Evolutionary conservation across 2,329 filamentous ascomycete genomes (phyloP).

Genomic region (Diaporthe eres): DNA sequence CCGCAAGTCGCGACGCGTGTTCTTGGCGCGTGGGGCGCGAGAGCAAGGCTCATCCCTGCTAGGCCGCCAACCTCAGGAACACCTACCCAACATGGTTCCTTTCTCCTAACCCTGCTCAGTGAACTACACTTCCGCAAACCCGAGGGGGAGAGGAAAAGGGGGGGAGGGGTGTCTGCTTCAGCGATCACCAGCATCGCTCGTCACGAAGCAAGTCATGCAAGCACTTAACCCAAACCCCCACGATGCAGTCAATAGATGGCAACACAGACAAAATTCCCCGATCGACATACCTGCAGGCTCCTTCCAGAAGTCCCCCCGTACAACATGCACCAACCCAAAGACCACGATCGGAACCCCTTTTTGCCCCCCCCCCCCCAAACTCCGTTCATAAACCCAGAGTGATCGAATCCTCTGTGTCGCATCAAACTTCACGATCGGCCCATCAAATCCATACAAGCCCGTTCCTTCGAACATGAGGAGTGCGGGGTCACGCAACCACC

Average conservation of each 20-base stretch:
- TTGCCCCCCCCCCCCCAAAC: background rate
- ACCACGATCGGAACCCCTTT: background rate
- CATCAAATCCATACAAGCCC: constrained; percentile 17
- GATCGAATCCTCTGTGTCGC: background rate
- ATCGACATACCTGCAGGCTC: background rate
- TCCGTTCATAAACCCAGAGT: background rate
- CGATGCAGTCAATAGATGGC: background rate
- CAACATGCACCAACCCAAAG: background rate
- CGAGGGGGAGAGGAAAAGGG: no score
- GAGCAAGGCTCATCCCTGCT: background rate
- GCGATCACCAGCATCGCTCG: background rate
- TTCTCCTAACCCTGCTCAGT: constrained; percentile 5
- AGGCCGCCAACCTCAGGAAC: background rate
- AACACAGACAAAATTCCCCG: background rate
- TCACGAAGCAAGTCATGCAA: constrained; percentile 6
- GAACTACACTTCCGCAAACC: no score
- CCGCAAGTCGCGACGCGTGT: background rate
- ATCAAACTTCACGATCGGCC: constrained; percentile 17
- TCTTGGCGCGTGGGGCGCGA: constrained; percentile 5
- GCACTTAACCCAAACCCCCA: constrained; percentile 28
- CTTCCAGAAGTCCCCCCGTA: background rate
- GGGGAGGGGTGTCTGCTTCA: background rate
- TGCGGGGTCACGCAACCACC: constrained; percentile 15
- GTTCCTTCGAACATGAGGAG: background rate
- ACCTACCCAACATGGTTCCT: background rate